phyloP scores from a whole-genome alignment of 2,329 filamentous ascomycete genomes.

The Fulvia fulva region DNA sequence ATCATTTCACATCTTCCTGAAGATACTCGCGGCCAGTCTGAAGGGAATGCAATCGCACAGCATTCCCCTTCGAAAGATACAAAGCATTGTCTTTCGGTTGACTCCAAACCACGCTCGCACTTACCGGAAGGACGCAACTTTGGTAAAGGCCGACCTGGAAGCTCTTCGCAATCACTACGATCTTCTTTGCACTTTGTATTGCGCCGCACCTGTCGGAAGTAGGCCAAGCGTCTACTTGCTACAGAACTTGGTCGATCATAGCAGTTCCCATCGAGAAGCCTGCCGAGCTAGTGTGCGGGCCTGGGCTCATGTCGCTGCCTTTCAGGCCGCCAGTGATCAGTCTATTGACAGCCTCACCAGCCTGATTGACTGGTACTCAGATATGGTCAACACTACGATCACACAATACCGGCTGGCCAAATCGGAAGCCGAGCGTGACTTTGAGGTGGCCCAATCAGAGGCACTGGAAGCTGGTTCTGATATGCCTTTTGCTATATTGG shows the following conservation, averaged over 20 bases:
- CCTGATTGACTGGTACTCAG: slow-evolving; percentile 53
- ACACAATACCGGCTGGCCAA: slow-evolving; percentile 54
- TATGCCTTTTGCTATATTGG: slow-evolving; percentile 47
- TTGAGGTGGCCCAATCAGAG: slow-evolving; percentile 32
- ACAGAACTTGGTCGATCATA: slow-evolving; percentile 53
- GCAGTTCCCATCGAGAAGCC: slow-evolving; percentile 55
- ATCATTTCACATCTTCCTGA: slow-evolving; percentile 58
- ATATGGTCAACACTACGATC: slow-evolving; percentile 51
- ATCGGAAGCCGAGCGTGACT: slow-evolving; percentile 55
- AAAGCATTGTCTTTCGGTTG: slow-evolving; percentile 52
- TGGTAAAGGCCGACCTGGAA: slow-evolving; percentile 52
- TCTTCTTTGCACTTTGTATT: slow-evolving; percentile 57
- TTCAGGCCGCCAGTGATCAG: slow-evolving; percentile 53
- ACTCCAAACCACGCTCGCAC: slow-evolving; percentile 59
- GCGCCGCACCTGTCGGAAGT: slow-evolving; percentile 50
- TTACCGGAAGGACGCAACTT: slow-evolving; percentile 55
- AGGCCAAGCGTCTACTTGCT: slow-evolving; percentile 52
- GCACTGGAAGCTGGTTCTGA: slow-evolving; percentile 31
- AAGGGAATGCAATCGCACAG: slow-evolving; percentile 40
- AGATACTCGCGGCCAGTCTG: slow-evolving; percentile 51
- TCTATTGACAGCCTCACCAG: slow-evolving; percentile 42
- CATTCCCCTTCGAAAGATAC: slow-evolving; percentile 50
- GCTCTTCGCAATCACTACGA: slow-evolving; percentile 61
- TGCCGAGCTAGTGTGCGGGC: slow-evolving; percentile 56
- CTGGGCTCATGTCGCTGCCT: slow-evolving; percentile 56